Evolutionary conservation across 306 rosid species (phyloP), one percentile per base, ranked within the genome.

Genomic region (Inga leiocalycina): DNA sequence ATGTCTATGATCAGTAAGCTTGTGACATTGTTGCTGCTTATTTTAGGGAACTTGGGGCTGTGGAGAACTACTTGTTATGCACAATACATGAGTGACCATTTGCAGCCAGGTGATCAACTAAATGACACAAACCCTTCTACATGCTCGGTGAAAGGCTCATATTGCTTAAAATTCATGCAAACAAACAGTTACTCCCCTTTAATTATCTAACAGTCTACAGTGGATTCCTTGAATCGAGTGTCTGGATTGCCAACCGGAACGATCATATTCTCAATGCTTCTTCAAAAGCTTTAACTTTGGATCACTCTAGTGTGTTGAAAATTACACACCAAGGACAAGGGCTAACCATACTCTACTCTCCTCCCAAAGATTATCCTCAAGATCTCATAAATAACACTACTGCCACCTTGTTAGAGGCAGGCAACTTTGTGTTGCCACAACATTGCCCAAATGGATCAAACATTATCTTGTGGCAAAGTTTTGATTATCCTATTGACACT

Each of bases 391-490:
- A 48, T 22, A 66, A n/a, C 16, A 52, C 35, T 6, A 11, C 5
- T 35, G 74, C 84, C 35, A 72, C 79, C 14, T 66, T 81, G 45
- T 56, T 44, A 37, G 61, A 74, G 8, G 20, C 61, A 0, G 71
- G 85, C 14, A 82, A 82, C 41, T 67, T 82, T 30, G 48, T 75
- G 4, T 70, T 75, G 10, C 57, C 27, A 51, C 75, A 75, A 41
- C 39, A 10, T 5, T 43, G 4, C 61, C 78, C 62, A 4, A 48
- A 75, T 13, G 80, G 85, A 17, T 39, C 77, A 22, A 66, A 5
- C 4, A 67, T 1, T 12, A 12, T 75, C 1, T 75, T 75, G 20
- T 66, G 80, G 80, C 76, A 75, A 39, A 75, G 85, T 74, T 81
- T 62, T 44, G 84, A 81, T 46, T 15, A 56, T 61, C 74, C 82